A percentile compares a stretch with the other conserved stretches of the same genome.
Evolutionary conservation across 139 green algal species (phyloP).

Genomic region (Pycnococcus provasolii): DNA sequence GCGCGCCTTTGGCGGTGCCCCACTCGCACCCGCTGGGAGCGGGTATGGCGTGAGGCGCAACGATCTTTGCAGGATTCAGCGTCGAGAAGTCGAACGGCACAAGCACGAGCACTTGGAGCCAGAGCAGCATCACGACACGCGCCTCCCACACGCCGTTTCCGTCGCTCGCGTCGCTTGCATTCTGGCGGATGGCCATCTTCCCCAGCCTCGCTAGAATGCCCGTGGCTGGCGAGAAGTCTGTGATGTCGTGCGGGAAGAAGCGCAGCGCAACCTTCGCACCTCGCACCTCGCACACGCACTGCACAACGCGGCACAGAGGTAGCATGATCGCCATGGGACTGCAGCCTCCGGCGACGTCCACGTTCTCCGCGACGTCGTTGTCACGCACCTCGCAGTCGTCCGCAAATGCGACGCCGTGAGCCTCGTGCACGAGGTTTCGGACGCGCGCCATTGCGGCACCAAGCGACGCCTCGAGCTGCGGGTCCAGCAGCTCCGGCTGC

Average conservation of each 20-base stretch:
- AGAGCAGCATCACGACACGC: conserved; percentile 75
- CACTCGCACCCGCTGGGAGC: too few species aligned
- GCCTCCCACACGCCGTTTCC: conserved; percentile 50
- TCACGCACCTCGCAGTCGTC: background rate
- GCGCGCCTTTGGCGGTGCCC: too few species aligned
- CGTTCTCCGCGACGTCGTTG: background rate
- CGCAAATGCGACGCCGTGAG: conserved; percentile 17
- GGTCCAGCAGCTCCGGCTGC: conserved; percentile 85
- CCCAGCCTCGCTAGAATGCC: background rate
- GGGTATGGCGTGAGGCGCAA: too few species aligned
- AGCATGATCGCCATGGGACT: conserved; percentile 11
- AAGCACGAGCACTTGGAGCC: conserved; percentile 83
- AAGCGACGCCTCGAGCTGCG: conserved; percentile 66
- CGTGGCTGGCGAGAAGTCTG: conserved; percentile 13
- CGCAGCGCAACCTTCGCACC: conserved; percentile 71
- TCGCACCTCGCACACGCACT: conserved; percentile 61
- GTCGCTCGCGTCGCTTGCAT: background rate
- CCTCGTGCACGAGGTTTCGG: conserved; percentile 22
- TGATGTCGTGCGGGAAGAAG: conserved; percentile 78
- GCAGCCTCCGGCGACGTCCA: conserved; percentile 8
- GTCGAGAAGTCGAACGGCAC: conserved; percentile 83
- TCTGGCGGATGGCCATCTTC: background rate
- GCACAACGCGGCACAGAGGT: conserved; percentile 54
- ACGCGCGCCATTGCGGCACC: conserved; percentile 55
- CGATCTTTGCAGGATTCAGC: conserved; percentile 44